Evolutionary conservation across 1,284 basidiomycete species (phyloP), one percentile per base, ranked within the genome.

Genomic region (Ganoderma multipileum): DNA sequence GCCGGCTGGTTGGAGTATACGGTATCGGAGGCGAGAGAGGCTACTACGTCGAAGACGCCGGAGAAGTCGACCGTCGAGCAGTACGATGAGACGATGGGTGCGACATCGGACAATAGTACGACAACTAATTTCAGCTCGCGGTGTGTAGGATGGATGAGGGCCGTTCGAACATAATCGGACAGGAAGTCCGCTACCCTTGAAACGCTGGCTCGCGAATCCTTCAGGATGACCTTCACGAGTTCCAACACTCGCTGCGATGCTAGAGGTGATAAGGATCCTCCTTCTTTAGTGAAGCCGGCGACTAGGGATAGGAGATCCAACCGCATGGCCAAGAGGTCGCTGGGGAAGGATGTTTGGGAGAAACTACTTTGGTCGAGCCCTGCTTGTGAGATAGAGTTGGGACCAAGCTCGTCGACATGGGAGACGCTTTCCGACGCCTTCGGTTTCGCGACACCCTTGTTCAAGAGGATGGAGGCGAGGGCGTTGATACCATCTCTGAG

Each of bases 401-500:
- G 41, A 23, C 64, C 66, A 8, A 72, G 69, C 26, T 72, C 71
- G 42, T 72, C 71, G 1, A 71, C 64, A n/a, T 69, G 69, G 11
- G 71, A 72, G 7, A 78, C 58, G 54, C 70, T 71, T 52, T 88
- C 87, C 0, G 80, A 68, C 41, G 74, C 65, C 74, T 89, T 91
- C 18, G 83, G 75, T 74, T 86, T 90, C 11, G 81, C 75, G 16
- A 81, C 78, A 12, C 81, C 77, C 63, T 85, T 86, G 33, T 76
- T 73, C 30, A 85, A 77, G 4, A 93, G 79, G 41, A 91, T 87
- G 14, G 77, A 72, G n/a, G 87, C 87, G 16, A 95, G 78, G 1
- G 92, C 92, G 57, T 87, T 86, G 26, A 94, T 86, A 1, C 91
- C 92, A 44, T 93, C 91, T 44, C 84, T 82, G 12, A 95, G 81